phyloP scores from a whole-genome alignment of 441 rosid genomes.

The Jatropha multifida region DNA sequence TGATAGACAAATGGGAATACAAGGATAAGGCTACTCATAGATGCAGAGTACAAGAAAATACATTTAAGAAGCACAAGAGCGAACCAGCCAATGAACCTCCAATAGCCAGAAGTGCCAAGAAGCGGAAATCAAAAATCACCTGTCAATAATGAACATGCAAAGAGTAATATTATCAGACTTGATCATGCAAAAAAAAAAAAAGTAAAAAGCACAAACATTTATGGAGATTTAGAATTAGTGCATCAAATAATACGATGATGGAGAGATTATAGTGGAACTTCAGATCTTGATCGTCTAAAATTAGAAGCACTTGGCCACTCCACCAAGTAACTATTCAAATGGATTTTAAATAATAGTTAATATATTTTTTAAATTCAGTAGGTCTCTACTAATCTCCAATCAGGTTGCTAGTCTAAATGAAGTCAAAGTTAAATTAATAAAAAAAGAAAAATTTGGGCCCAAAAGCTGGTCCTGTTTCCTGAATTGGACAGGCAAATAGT shows the following conservation, averaged over 20 bases:
- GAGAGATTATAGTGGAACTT: background rate
- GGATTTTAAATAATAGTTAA: too few relatives aligned
- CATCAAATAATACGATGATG: background rate
- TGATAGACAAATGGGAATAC: too few relatives aligned
- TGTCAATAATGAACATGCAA: constrained; percentile 26
- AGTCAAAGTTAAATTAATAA: too few relatives aligned
- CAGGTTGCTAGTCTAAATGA: too few relatives aligned
- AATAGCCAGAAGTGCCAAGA: constrained; percentile 75
- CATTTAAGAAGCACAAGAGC: constrained; percentile 79
- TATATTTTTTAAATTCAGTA: too few relatives aligned
- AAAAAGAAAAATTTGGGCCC: too few relatives aligned
- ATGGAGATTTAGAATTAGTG: background rate
- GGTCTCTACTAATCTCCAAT: too few relatives aligned
- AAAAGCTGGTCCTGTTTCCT: too few relatives aligned
- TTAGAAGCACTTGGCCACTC: background rate
- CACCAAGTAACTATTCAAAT: too few relatives aligned
- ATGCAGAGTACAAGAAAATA: constrained; percentile 31
- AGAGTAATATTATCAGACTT: background rate
- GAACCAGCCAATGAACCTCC: constrained; percentile 87
- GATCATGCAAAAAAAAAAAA: background rate
- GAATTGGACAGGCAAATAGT: background rate
- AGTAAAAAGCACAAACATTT: background rate
- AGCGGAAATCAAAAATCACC: constrained; percentile 79
- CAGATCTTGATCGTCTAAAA: background rate
- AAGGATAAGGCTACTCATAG: too few relatives aligned